Conservation (phyloP, 305 asterid species). For the Fraxinus greggii region DNA sequence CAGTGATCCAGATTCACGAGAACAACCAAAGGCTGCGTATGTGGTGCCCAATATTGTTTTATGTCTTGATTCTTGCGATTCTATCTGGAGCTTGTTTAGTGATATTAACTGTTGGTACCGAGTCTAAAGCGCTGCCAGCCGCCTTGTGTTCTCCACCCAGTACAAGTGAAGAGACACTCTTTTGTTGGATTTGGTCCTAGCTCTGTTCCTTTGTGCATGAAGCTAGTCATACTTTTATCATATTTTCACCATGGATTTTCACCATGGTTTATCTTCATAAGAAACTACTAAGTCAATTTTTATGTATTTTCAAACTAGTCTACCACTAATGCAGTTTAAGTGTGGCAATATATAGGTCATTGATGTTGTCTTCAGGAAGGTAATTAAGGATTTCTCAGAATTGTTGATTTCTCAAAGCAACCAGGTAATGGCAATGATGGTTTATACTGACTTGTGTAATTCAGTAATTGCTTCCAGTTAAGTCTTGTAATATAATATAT, state of each 20-base stretch:
- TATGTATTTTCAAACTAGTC: conserved; percentile 5
- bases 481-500: conserved; percentile 7
- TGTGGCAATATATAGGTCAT: conserved; percentile 50
- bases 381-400: conserved; percentile 72
- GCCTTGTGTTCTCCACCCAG: background rate
- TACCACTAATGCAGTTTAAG: conserved; percentile 25
- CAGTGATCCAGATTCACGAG: conserved; percentile 10
- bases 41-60: background rate
- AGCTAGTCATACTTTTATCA: background rate
- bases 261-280: background rate
- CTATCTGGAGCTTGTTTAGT: background rate
- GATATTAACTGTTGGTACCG: background rate
- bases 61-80: background rate
- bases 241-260: background rate
- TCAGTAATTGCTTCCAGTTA: conserved; percentile 14
- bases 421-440: conserved; percentile 51
- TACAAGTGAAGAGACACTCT: background rate
- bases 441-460: background rate
- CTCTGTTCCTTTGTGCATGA: background rate
- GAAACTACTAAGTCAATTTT: background rate
- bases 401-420: conserved; percentile 65
- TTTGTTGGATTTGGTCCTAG: background rate
- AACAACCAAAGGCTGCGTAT: background rate
- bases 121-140: background rate
- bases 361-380: conserved; percentile 67